phyloP scores from a whole-genome alignment of 768 basidiomycete species.

The Cytidiella melzeri region DNA sequence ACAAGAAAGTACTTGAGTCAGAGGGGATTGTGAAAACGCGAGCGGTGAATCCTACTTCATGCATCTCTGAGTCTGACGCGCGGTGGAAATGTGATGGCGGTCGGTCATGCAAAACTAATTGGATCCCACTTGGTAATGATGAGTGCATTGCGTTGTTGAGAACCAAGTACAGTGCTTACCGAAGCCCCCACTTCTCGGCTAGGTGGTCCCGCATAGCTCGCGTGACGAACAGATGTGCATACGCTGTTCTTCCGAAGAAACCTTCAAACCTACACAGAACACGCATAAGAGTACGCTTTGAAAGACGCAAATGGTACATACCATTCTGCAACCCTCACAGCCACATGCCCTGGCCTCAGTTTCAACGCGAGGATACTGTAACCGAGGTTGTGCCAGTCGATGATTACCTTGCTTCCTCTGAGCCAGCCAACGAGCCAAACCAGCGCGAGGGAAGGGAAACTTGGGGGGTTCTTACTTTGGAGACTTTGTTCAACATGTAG shows the following conservation, averaged over 20 bases:
- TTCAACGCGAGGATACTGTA: constrained; percentile 87
- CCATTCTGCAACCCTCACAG: constrained; percentile 75
- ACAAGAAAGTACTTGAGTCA: constrained; percentile 24
- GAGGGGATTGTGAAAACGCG: too few relatives aligned
- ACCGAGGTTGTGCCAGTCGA: constrained; percentile 99
- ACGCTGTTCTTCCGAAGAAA: constrained; percentile 73
- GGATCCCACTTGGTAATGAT: constrained; percentile 53
- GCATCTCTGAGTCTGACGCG: constrained; percentile 61
- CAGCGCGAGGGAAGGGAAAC: constrained; percentile 87
- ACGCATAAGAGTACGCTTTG: constrained; percentile 1
- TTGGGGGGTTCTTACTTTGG: constrained; percentile 80
- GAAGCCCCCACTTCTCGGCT: constrained; percentile 64
- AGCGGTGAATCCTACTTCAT: constrained; percentile 70
- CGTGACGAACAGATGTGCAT: constrained; percentile 92
- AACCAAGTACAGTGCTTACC: constrained; percentile 42
- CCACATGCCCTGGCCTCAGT: constrained; percentile 57
- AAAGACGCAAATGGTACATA: constrained; percentile 27
- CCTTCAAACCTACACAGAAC: constrained; percentile 65
- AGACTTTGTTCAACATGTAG: neutral
- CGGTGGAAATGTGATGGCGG: constrained; percentile 82
- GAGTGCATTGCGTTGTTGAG: too few relatives aligned
- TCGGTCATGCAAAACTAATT: constrained; percentile 79
- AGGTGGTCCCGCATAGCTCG: constrained; percentile 75
- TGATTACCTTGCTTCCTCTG: constrained; percentile 79
- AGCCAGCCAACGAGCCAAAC: constrained; percentile 68